These are phyloP conservation scores for Orbilia blumenaviensis DNA, from an alignment of 2,329 filamentous ascomycete species.

Conservation along the genomic window DNA sequence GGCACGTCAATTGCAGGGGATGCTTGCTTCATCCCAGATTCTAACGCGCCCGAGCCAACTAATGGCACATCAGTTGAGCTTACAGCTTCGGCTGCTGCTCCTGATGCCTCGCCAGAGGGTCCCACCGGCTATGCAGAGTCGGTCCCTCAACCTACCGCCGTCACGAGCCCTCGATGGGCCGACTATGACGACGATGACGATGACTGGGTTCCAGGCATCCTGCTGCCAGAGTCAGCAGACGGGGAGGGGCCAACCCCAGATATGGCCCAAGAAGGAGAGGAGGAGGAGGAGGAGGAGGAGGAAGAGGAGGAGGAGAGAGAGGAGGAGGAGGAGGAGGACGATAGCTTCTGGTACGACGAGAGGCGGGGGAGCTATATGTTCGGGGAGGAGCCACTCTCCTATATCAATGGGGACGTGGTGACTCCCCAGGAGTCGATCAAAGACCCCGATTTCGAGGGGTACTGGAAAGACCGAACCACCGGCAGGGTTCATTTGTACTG, in stretches of 20 bases:
- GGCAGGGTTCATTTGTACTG: background rate
- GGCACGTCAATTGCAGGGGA: too few species aligned
- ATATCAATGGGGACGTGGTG: background rate
- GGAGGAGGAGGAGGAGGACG: background rate
- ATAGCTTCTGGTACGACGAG: background rate
- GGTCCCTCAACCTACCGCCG: background rate
- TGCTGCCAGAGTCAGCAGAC: background rate
- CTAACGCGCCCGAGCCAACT: too few species aligned
- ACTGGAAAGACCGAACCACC: constrained; percentile 25
- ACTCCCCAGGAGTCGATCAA: constrained; percentile 8
- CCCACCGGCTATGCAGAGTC: background rate
- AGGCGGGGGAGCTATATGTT: background rate
- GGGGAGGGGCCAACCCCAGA: constrained; percentile 3
- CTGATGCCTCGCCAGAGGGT: background rate
- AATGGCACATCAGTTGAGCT: too few species aligned
- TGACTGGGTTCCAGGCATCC: constrained; percentile 34
- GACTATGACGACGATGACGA: constrained; percentile 34
- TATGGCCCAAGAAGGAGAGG: background rate
- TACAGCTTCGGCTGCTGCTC: background rate
- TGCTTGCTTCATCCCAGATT: too few species aligned
- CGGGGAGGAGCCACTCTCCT: background rate
- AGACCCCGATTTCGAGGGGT: constrained; percentile 11
- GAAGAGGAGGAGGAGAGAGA: background rate
- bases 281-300: background rate
- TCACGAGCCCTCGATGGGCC: constrained; percentile 4